Percentiles rank a stretch among this genome's conserved stretches.
These are phyloP conservation scores for Lactarius deliciosus DNA, from an alignment of 768 basidiomycete genomes.

Conservation along the genomic window DNA sequence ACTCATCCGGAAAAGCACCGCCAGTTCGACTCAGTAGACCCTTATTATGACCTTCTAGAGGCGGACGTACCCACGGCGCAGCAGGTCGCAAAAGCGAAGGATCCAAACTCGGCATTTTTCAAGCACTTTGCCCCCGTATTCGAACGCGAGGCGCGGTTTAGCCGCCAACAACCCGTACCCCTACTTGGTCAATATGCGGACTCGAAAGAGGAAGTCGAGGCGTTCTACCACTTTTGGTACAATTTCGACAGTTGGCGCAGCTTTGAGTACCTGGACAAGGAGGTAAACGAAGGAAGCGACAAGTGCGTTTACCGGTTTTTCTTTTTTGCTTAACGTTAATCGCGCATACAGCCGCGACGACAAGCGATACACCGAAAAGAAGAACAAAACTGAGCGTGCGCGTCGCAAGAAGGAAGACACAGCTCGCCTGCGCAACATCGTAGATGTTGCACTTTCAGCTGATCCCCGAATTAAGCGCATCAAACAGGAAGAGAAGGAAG, in stretches of 20 bases:
- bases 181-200: conserved; percentile 68
- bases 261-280: conserved; percentile 98
- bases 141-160: conserved; percentile 91
- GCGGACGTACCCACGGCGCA: conserved; percentile 70
- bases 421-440: conserved; percentile 79
- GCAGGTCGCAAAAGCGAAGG: conserved; percentile 51
- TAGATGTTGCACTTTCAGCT: conserved; percentile 76
- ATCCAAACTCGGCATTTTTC: conserved; percentile 67
- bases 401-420: conserved; percentile 97
- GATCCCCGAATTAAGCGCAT: conserved; percentile 98
- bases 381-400: conserved; percentile 97
- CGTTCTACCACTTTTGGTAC: conserved; percentile 99
- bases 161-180: conserved; percentile 80
- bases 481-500: conserved; percentile 95
- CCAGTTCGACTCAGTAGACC: conserved; percentile 97
- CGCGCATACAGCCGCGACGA: conserved; percentile 76
- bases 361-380: conserved; percentile 98
- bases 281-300: conserved; percentile 96
- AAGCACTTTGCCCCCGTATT: conserved; percentile 76
- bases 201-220: conserved; percentile 79
- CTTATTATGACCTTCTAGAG: conserved; percentile 66
- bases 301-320: conserved; percentile 50
- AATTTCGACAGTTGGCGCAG: conserved; percentile 98
- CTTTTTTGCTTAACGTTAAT: neutral
- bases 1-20: conserved; percentile 82